Conservation (phyloP, 208 protist genomes). For the Acanthamoeba triangularis region DNA sequence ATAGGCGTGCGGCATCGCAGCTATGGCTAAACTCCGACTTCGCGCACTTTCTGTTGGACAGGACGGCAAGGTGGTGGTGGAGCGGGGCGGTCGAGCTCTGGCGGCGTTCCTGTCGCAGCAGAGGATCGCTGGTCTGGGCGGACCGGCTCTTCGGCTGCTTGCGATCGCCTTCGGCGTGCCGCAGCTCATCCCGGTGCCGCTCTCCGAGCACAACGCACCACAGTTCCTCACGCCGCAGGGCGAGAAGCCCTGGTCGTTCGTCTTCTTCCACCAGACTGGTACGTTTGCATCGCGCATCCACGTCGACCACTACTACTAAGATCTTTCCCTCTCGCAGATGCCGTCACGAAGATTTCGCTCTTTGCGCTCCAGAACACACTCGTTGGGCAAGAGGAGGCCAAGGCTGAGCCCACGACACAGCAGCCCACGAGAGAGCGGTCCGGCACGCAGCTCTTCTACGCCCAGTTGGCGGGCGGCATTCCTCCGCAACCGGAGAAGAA, state of each 20-base stretch:
- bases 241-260: neutral
- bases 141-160: neutral
- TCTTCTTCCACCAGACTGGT: neutral
- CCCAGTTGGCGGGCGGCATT: neutral
- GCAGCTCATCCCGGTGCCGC: neutral
- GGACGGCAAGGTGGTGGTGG: neutral
- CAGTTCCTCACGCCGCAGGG: neutral
- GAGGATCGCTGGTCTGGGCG: neutral
- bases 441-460: conserved; percentile 4
- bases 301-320: neutral
- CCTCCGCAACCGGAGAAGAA: neutral
- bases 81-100: neutral
- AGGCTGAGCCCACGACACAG: neutral
- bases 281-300: neutral
- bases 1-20: neutral
- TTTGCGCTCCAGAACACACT: neutral
- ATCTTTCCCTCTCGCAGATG: neutral
- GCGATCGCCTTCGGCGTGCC: conserved; percentile 27
- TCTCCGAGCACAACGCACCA: neutral
- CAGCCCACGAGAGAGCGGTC: neutral
- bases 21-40: neutral
- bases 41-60: neutral
- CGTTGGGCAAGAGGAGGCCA: neutral
- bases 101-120: neutral
- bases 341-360: neutral